Conservation (phyloP, 2,329 filamentous ascomycete genomes). For the Talaromyces sp. region DNA sequence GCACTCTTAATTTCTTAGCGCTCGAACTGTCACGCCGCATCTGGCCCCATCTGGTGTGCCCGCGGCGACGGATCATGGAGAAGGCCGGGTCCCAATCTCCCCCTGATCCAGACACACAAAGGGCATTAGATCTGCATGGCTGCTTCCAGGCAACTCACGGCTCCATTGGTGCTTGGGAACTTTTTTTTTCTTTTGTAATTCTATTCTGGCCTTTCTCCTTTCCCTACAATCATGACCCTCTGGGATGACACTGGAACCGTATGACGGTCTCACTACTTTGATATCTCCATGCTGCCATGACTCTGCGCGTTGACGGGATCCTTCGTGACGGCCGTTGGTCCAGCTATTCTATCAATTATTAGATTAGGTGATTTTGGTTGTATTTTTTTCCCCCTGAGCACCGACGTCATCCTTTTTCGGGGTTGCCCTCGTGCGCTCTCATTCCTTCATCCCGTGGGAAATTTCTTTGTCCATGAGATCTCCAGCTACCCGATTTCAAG, state of each 20-base stretch:
- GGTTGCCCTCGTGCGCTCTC: conserved; percentile 1
- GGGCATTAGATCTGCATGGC: conserved; percentile 22
- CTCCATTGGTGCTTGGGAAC: conserved; percentile 10
- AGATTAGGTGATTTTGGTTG: conserved; percentile 7
- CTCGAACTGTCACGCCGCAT: conserved; percentile 20
- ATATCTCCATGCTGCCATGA: conserved; percentile 21
- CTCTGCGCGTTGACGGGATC: conserved; percentile 6
- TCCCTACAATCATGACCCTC: conserved; percentile 5
- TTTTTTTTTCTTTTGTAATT: conserved; percentile 1
- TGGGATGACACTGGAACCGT: conserved; percentile 13
- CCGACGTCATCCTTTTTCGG: conserved; percentile 1
- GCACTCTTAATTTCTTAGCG: conserved; percentile 26
- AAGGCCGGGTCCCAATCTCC: conserved; percentile 16
- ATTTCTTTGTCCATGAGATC: conserved; percentile 4
- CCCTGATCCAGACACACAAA: conserved; percentile 27
- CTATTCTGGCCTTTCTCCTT: conserved; percentile 1
- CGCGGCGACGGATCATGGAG: conserved; percentile 23
- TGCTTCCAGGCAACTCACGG: conserved; percentile 13
- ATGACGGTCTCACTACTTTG: conserved; percentile 12
- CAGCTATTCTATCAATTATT: conserved; percentile 15
- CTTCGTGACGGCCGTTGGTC: conserved; percentile 19
- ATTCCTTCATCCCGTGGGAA: conserved; percentile 2
- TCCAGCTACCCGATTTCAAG: conserved; percentile 10
- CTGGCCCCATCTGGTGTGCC: conserved; percentile 19
- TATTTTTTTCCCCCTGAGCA: neutral